phyloP scores from a whole-genome alignment of 768 basidiomycete genomes.

The Tulasnella sp. region DNA sequence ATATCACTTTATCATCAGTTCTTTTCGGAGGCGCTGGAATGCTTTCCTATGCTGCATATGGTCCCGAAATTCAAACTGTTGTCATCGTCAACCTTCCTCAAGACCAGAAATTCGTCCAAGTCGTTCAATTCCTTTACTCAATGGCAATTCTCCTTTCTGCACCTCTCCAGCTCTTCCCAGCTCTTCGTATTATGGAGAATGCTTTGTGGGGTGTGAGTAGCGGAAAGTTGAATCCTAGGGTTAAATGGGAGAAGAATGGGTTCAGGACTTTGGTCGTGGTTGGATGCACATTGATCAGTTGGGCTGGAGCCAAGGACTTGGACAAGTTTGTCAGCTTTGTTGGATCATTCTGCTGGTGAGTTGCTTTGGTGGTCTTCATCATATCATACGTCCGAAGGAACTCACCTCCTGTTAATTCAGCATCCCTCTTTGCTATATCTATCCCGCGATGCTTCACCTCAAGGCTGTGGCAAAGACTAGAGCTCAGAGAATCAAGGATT shows the following conservation, averaged over 20 bases:
- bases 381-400: background rate
- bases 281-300: slow-evolving; percentile 55
- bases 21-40: slow-evolving; percentile 82
- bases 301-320: slow-evolving; percentile 27
- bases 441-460: slow-evolving; percentile 87
- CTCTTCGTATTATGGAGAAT: slow-evolving; percentile 93
- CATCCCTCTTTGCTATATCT: slow-evolving; percentile 86
- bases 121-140: slow-evolving; percentile 81
- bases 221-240: slow-evolving; percentile 63
- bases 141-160: slow-evolving; percentile 84
- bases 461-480: slow-evolving; percentile 67
- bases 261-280: slow-evolving; percentile 38
- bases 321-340: slow-evolving; percentile 79
- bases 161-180: slow-evolving; percentile 95
- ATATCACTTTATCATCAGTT: slow-evolving; percentile 30
- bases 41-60: slow-evolving; percentile 80
- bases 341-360: slow-evolving; percentile 88
- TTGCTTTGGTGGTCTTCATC: slow-evolving; percentile 11
- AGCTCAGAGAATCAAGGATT: slow-evolving; percentile 53
- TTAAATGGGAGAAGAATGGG: slow-evolving; percentile 96
- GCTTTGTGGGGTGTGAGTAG: slow-evolving; percentile 66
- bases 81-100: slow-evolving; percentile 88
- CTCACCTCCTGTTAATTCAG: slow-evolving; percentile 29
- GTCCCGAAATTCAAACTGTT: slow-evolving; percentile 77
- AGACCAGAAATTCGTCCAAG: slow-evolving; percentile 74